Evolutionary conservation across 139 green algal species (phyloP), one percentile per base, ranked within the genome.

Genomic region (Micractinium sp.): DNA sequence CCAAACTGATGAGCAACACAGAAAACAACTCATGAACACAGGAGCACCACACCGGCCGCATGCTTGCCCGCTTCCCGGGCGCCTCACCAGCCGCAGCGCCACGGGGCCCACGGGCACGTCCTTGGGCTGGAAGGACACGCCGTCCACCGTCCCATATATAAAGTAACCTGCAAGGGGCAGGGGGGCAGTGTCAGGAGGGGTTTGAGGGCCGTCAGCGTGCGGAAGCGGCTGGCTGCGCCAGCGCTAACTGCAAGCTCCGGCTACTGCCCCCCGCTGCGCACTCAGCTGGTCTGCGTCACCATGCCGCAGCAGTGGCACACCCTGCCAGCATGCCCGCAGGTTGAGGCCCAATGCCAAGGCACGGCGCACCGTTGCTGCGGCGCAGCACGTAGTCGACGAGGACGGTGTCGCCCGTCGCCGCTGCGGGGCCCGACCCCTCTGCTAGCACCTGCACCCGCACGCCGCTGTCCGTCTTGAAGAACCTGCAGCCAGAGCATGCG

Each of bases 301-400:
- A 56, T 56, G 47, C 47, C 47, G 47, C 47, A 9, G 7, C 47
- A 56, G 9, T 5, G 7, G 47, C 47, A 5, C 14, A 81, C 25
- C 35, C 15, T 13, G 75, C 2, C 75, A 35, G 7, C 75, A 53
- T 81, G 75, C 75, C 14, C 3, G 75, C 75, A 56, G 12, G 7
- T 36, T 20, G 12, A 41, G 4, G 9, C 13, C 18, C 75, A 53
- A 53, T 5, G 16, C 33, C 75, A 47, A 27, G 73, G 18, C 71
- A 35, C n/a, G 4, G 77, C 77, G 38, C 77, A 82, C 79, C 81
- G 83, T 91, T 91, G 60, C 82, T 81, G 27, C 95, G 85, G 20
- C 96, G 90, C 41, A 97, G 85, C 85, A 97, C 94, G 82, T 95
- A 98, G 75, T 98, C 96, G 15, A 98, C 87, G 0, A 95, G 80